Conservation (phyloP, 1,284 basidiomycete genomes). For the Trichosporon coremiiforme region DNA sequence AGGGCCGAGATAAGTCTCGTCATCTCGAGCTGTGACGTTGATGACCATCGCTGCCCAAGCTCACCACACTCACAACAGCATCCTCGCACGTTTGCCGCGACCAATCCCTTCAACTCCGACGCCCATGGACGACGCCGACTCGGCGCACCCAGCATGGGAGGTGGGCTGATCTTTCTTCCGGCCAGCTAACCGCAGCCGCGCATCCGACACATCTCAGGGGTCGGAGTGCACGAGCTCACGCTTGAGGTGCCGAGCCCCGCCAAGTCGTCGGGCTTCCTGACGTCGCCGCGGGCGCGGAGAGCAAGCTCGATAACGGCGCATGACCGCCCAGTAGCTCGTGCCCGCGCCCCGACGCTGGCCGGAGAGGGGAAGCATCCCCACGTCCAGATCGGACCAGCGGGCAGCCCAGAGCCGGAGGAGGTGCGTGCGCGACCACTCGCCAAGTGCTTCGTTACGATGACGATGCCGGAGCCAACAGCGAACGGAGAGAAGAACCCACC, state of each 20-base stretch:
- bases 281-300: slow-evolving; percentile 17
- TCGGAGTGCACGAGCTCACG: slow-evolving; percentile 52
- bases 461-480: slow-evolving; percentile 24
- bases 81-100: background rate
- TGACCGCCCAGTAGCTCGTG: background rate
- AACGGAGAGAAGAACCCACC: background rate
- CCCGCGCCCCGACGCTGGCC: slow-evolving; percentile 49
- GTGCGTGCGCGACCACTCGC: slow-evolving; percentile 33
- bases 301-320: background rate
- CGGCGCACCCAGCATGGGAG: slow-evolving; percentile 23
- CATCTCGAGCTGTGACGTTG: slow-evolving; percentile 14
- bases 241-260: slow-evolving; percentile 24
- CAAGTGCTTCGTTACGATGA: slow-evolving; percentile 44
- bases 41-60: background rate
- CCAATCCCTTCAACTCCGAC: background rate
- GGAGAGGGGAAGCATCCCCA: slow-evolving; percentile 43
- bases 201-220: slow-evolving; percentile 46
- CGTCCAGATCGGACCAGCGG: background rate
- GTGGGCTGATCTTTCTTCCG: background rate
- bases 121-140: slow-evolving; percentile 19
- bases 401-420: slow-evolving; percentile 24
- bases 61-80: background rate
- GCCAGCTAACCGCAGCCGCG: slow-evolving; percentile 35
- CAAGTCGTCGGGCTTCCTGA: slow-evolving; percentile 10
- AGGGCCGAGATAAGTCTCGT: background rate